Conservation (phyloP, 2,329 filamentous ascomycete species). For the Ophiosphaerella narmari region DNA sequence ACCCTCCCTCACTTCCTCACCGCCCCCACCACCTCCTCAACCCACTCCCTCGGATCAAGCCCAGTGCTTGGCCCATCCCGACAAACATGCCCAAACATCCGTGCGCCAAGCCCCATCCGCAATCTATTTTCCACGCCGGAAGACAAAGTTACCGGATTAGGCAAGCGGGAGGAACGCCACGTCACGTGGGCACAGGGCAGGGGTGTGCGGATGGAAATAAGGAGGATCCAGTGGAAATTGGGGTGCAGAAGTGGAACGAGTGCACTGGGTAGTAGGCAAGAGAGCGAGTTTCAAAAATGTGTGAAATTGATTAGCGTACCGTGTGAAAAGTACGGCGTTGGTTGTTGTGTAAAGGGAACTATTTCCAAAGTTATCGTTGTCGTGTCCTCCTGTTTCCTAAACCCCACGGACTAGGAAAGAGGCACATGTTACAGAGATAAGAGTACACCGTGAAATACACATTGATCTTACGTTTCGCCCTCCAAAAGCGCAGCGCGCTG, state of each 20-base stretch:
- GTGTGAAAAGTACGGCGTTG: too few species aligned
- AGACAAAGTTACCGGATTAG: conserved; percentile 2
- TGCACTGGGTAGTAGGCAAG: neutral
- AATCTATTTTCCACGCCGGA: conserved; percentile 11
- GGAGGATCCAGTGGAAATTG: too few species aligned
- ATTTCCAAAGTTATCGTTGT: too few species aligned
- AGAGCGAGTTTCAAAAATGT: neutral
- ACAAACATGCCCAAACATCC: conserved; percentile 6
- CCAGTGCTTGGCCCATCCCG: conserved; percentile 1
- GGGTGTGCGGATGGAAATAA: conserved; percentile 2
- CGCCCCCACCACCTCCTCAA: neutral
- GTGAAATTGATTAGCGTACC: neutral
- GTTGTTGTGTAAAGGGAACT: too few species aligned
- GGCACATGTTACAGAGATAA: neutral
- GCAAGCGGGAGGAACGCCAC: conserved; percentile 6
- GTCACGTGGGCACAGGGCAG: conserved; percentile 11
- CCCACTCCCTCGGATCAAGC: neutral
- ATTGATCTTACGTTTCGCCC: too few species aligned
- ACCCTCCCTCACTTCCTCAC: neutral
- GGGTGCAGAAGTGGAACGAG: neutral
- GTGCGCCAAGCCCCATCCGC: conserved; percentile 16
- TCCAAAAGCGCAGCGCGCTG: neutral
- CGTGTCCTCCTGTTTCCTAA: too few species aligned
- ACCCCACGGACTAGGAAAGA: neutral
- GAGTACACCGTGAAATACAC: too few species aligned